phyloP scores from a whole-genome alignment of 306 rosid genomes.

The Argentina anserina region DNA sequence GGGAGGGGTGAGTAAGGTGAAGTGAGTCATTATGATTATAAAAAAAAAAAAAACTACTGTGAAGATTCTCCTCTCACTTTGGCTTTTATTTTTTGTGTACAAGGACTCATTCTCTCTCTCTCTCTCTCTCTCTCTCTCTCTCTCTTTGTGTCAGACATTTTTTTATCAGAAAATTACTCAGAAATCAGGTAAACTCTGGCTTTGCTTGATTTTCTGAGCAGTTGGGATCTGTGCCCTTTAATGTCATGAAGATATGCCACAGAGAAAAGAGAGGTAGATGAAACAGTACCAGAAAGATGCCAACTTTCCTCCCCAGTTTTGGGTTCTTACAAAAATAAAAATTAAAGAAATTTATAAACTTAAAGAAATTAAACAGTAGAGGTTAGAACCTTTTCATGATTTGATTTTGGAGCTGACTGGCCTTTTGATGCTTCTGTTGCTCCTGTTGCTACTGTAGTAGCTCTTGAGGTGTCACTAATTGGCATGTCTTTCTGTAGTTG shows the following conservation, averaged over 20 bases:
- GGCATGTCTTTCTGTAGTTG: conserved; percentile 47
- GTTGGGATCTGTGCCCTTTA: conserved; percentile 80
- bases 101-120: conserved; percentile 26
- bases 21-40: conserved; percentile 29
- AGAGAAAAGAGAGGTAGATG: conserved; percentile 11
- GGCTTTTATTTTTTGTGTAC: conserved; percentile 28
- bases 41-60: conserved; percentile 40
- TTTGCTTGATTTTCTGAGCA: conserved; percentile 58
- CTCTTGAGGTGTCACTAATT: conserved; percentile 43
- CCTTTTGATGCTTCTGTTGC: conserved; percentile 42
- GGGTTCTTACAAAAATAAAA: conserved; percentile 22
- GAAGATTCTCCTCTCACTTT: conserved; percentile 67
- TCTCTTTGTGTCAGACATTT: conserved; percentile 49
- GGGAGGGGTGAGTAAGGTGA: conserved; percentile 34
- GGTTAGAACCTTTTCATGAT: conserved; percentile 61
- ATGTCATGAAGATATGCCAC: conserved; percentile 32
- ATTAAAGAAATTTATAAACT: conserved; percentile 21
- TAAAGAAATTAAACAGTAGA: background rate
- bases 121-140: conserved; percentile 31
- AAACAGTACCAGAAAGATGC: conserved; percentile 36
- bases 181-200: conserved; percentile 67
- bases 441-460: conserved; percentile 12
- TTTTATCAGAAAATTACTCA: conserved; percentile 66
- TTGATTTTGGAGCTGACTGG: conserved; percentile 58
- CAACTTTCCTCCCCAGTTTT: conserved; percentile 45